A percentile compares a stretch with the other conserved stretches of the same genome.
These are phyloP conservation scores for Allium fistulosum DNA, from an alignment of 106 monocot species.

Conservation along the genomic window DNA sequence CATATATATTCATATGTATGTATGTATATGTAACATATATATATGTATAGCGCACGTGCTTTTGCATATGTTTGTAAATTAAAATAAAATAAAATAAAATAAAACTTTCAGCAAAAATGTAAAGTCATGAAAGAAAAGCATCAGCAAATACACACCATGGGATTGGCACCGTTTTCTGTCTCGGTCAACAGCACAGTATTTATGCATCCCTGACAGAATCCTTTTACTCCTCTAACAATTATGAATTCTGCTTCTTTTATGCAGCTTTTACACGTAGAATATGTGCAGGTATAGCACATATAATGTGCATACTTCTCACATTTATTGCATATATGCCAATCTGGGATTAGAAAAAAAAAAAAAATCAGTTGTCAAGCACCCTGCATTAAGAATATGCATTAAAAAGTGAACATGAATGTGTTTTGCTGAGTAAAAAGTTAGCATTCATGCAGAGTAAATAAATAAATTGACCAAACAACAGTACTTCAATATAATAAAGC, in stretches of 20 bases:
- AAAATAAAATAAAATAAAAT: no score
- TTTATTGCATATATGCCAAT: conserved; percentile 93
- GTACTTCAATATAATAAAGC: no score
- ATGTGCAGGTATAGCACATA: conserved; percentile 98
- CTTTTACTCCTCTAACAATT: conserved; percentile 71
- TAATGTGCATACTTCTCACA: conserved; percentile 68
- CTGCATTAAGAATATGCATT: no score
- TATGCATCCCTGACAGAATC: conserved; percentile 72
- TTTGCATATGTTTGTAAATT: no score
- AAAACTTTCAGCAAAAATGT: no score
- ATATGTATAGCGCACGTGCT: no score
- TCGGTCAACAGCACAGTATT: conserved; percentile 74
- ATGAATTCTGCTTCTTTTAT: conserved; percentile 58
- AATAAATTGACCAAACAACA: no score
- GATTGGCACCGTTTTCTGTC: conserved; percentile 28
- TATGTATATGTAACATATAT: no score
- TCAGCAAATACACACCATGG: conserved; percentile 17
- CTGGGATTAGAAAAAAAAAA: conserved; percentile 12
- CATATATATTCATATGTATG: no score
- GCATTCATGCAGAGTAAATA: neutral
- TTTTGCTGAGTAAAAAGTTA: neutral
- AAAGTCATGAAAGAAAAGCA: no score
- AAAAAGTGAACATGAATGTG: no score
- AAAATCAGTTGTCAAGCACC: no score
- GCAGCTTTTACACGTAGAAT: conserved; percentile 80